Conservation (phyloP, 257 asterid species). For the Solanum peruvianum region DNA sequence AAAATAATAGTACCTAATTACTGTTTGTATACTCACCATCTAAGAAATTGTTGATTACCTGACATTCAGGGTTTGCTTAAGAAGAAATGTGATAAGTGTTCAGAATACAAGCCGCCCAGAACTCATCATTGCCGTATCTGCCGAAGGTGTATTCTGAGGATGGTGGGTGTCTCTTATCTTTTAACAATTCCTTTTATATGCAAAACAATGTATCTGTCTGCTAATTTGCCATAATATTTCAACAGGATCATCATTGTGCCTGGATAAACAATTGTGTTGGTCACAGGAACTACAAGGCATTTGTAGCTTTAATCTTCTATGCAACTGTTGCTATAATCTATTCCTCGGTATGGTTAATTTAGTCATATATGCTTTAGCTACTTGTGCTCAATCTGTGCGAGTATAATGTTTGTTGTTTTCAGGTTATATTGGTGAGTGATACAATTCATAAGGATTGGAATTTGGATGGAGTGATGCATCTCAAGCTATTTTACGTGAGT, state of each 20-base stretch:
- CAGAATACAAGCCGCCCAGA: conserved; percentile 71
- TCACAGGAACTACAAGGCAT: conserved; percentile 70
- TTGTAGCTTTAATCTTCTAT: conserved; percentile 55
- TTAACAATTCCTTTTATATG: neutral
- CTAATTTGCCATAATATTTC: neutral
- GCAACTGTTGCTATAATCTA: conserved; percentile 49
- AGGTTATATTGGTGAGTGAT: conserved; percentile 35
- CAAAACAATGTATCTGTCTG: neutral
- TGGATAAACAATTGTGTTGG: conserved; percentile 98
- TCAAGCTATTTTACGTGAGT: conserved; percentile 59
- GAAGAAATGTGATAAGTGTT: conserved; percentile 66
- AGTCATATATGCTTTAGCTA: neutral
- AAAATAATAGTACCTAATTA: neutral
- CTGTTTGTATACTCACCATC: neutral
- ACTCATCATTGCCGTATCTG: conserved; percentile 97
- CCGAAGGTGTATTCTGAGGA: conserved; percentile 81
- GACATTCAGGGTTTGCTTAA: conserved; percentile 21
- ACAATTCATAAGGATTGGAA: conserved; percentile 38
- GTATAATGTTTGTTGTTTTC: conserved; percentile 6
- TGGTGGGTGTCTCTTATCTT: conserved; percentile 51
- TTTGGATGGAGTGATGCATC: neutral
- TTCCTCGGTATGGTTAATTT: conserved; percentile 46
- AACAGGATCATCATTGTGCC: conserved; percentile 89
- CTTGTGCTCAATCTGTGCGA: neutral
- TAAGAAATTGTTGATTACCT: neutral